Evolutionary conservation across 2,329 filamentous ascomycete genomes (phyloP), one percentile per base, ranked within the genome.

Genomic region (Anisogramma anomala): DNA sequence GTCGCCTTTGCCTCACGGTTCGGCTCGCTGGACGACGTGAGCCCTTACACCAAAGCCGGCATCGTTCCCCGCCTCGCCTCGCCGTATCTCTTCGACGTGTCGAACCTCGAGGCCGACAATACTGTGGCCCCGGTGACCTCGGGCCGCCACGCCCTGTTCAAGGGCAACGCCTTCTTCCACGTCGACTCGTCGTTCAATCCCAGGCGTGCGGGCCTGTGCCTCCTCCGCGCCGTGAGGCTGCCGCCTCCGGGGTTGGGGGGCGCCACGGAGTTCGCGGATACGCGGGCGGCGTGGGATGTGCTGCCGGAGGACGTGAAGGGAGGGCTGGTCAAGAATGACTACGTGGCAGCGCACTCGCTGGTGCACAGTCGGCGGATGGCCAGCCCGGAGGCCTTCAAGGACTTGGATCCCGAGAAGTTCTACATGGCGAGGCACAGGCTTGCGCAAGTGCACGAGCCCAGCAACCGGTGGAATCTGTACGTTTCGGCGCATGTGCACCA

Each of bases 381-480:
- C 3, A 52, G 49, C 10, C 62, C 62, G 1, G 55, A 59, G 7
- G 55, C 57, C 30, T 52, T 65, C 23, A 46, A 45, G 14, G 55
- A 59, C 19, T 47, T 64, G 4, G 51, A 59, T 22, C 50, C 56
- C 1, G 40, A 49, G 20, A 46, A 50, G 26, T 45, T 61, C 49
- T 36, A 42, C 17, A 34, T 49, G 59, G 49, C 52, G 17, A 49
- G 58, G 9, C 67, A 71, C 47, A 54, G 54, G 27, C 48, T 70
- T 1, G 45, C 68, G 0, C 66, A 69, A 49, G 50, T 39, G 3
- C 68, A 71, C 35, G 31, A 23, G 34, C 57, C 61, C 1, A 61
- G 55, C 7, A 61, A 61, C 2, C 52, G 67, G 3, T 62, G 57
- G 56, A 69, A 65, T 38, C 33, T 71, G 13, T 70, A 69, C 44